Evolutionary conservation across 257 asterid genomes (phyloP).

Genomic region (Mitragyna speciosa): DNA sequence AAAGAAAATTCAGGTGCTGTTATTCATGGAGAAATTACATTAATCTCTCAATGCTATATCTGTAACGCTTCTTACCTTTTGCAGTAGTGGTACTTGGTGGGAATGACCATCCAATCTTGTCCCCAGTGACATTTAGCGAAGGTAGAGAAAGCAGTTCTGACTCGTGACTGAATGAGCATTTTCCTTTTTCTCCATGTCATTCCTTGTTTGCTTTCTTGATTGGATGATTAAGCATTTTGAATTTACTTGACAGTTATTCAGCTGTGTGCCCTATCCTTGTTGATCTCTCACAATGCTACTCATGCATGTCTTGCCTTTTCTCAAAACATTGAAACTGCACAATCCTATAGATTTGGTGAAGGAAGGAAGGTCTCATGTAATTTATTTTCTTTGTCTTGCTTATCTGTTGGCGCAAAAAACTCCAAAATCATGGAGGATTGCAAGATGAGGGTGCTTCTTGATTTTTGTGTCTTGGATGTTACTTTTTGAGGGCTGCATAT

Average conservation of each 20-base stretch:
- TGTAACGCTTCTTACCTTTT: conserved; percentile 4
- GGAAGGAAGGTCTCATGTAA: not conserved
- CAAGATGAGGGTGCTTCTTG: not conserved
- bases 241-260: not conserved
- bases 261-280: not conserved
- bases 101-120: not conserved
- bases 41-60: not conserved
- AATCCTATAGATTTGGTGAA: not conserved
- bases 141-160: not conserved
- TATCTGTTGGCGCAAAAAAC: not conserved
- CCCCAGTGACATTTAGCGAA: not conserved
- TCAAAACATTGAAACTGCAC: not conserved
- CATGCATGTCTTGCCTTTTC: not conserved
- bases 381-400: not conserved
- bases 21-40: not conserved
- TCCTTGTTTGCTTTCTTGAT: not conserved
- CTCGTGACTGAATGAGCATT: not conserved
- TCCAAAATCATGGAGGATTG: not conserved
- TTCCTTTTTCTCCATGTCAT: not conserved
- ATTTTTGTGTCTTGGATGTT: not conserved
- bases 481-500: not conserved
- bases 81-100: not conserved
- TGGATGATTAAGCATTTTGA: not conserved
- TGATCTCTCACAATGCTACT: not conserved
- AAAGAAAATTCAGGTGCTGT: not conserved